A percentile compares a stretch with the other conserved stretches of the same genome.
phyloP scores from a whole-genome alignment of 73 alveolate genomes.

The Stentor coeruleus region DNA sequence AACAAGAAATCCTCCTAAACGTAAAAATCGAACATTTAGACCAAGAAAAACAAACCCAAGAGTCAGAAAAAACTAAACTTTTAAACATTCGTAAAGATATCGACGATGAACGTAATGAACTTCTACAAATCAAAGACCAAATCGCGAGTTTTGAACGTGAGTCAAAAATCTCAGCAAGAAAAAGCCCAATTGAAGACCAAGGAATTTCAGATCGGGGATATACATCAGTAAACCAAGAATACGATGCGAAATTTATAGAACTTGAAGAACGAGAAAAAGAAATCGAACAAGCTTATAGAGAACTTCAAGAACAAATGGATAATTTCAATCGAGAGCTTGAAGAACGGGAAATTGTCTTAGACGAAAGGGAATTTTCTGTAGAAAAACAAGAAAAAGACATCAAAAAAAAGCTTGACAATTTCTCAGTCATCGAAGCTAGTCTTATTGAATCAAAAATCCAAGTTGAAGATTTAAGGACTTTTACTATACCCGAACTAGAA shows the following conservation, averaged over 20 bases:
- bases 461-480: not conserved
- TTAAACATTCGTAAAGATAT: not conserved
- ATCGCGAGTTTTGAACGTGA: not conserved
- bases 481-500: not conserved
- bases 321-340: not conserved
- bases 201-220: not conserved
- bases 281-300: not conserved
- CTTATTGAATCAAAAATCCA: not conserved
- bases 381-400: not conserved
- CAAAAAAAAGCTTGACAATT: not conserved
- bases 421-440: not conserved
- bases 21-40: not conserved
- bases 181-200: not conserved
- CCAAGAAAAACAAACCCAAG: not conserved
- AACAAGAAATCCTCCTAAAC: not conserved
- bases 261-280: not conserved
- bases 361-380: not conserved
- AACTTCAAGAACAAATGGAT: constrained; percentile 6
- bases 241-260: not conserved
- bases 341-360: not conserved
- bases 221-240: not conserved
- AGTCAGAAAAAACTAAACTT: not conserved
- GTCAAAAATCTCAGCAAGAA: not conserved
- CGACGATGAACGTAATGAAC: not conserved
- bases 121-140: not conserved